phyloP scores from a whole-genome alignment of 441 rosid species.

The Metrosideros polymorpha region DNA sequence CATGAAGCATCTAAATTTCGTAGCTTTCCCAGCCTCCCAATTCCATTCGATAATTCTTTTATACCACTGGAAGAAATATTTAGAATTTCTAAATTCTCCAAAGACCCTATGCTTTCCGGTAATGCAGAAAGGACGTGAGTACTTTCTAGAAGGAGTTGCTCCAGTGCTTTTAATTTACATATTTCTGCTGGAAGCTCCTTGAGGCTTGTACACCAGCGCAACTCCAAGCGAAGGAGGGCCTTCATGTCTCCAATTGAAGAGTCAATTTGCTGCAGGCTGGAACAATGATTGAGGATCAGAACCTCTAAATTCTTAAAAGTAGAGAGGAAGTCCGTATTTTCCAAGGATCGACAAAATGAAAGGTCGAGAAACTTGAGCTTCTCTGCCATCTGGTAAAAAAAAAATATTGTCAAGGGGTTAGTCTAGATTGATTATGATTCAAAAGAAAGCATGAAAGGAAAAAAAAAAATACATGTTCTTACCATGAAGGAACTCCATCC shows the following conservation, averaged over 20 bases:
- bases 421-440: background rate
- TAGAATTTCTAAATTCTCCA: too few species aligned
- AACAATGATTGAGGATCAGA: rapidly evolving
- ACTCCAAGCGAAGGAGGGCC: background rate
- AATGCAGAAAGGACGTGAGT: too few species aligned
- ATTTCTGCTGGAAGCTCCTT: background rate
- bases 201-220: rapidly evolving
- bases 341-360: rapidly evolving
- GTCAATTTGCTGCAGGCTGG: rapidly evolving
- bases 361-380: background rate
- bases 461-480: background rate
- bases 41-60: background rate
- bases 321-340: background rate
- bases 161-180: too few species aligned
- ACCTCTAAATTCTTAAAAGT: background rate
- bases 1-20: background rate
- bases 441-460: background rate
- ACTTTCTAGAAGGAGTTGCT: background rate
- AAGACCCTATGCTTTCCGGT: too few species aligned
- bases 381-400: background rate
- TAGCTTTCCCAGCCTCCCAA: background rate
- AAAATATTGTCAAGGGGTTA: background rate
- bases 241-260: background rate
- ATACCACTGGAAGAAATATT: rapidly evolving
- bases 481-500: background rate